Evolutionary conservation across 495 filamentous ascomycete genomes (phyloP).

Genomic region (Gamarada debralockiae): DNA sequence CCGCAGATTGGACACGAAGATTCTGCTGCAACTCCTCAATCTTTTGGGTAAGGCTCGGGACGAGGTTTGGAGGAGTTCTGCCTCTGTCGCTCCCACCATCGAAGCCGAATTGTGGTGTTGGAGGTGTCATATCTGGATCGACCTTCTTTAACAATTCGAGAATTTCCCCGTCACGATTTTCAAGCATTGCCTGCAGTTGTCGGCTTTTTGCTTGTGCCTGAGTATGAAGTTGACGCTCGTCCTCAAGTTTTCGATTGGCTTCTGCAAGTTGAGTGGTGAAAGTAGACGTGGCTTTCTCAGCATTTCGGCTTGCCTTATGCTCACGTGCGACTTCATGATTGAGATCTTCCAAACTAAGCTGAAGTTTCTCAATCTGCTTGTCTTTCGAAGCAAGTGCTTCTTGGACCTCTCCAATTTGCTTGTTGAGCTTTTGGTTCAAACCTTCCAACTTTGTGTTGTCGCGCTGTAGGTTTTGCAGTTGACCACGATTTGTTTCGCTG

Average conservation of each 20-base stretch:
- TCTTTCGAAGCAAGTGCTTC: conserved; percentile 80
- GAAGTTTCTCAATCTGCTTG: conserved; percentile 94
- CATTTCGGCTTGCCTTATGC: conserved; percentile 85
- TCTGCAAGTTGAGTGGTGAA: conserved; percentile 82
- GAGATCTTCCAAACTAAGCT: conserved; percentile 84
- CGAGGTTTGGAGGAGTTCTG: conserved; percentile 48
- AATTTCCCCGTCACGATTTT: conserved; percentile 73
- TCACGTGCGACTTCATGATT: conserved; percentile 91
- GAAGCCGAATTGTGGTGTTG: conserved; percentile 33
- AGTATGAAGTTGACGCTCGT: conserved; percentile 77
- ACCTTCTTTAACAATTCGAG: conserved; percentile 82
- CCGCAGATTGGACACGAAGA: conserved; percentile 80
- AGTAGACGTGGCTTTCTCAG: conserved; percentile 85
- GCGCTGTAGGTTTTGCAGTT: conserved; percentile 69
- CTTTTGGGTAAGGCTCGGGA: conserved; percentile 77
- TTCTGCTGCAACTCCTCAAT: conserved; percentile 87
- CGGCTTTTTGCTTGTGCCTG: conserved; percentile 86
- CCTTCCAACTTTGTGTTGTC: conserved; percentile 86
- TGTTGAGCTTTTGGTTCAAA: conserved; percentile 72
- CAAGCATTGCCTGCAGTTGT: conserved; percentile 72
- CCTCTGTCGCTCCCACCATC: conserved; percentile 39
- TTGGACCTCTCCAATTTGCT: conserved; percentile 85
- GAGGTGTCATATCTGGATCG: conserved; percentile 61
- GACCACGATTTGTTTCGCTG: conserved; percentile 77
- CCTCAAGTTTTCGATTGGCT: conserved; percentile 82